Base-by-base conservation (phyloP, 2,329 filamentous ascomycete genomes). In the Xylariomycetidae sp. region DNA sequence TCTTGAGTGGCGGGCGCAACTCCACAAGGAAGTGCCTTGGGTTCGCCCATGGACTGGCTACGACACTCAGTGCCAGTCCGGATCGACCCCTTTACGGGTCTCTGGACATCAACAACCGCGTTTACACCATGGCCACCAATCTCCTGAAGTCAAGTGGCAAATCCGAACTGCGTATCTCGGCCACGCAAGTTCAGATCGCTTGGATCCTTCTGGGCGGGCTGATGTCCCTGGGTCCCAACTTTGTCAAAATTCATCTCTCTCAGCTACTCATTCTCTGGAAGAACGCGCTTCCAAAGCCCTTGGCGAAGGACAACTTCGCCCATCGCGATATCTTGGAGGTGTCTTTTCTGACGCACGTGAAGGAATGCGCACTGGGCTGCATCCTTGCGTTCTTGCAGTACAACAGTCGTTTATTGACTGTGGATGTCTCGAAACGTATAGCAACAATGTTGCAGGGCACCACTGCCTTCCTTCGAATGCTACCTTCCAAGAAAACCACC, bases 151-250 rank as follows among this genome's bases (percentile, higher is more conserved):
- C 84, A 0, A 95, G 88, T 56, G 82, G 88, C 28, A 86, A 87
- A 53, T 92, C 87, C 1, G 90, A 98, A 55, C 68, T 98, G 33
- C 80, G 90, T 18, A 79, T 92, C 22, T 94, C 92, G 6, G 86
- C 86, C 50, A 95, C 88, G 2, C 92, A 98, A 54, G 88, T 98
- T 16, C 92, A 98, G 56, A 89, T 98, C 3, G 92, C 92, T 5
- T 98, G 92, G 90, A 93, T 94, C 29, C 67, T 98, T 37, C 94
- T 98, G 29, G 92, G 93, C 23, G 92, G 93, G 0, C 66, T 98
- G 34, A 96, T 96, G 90, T 88, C 89, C 1, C 72, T 98, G 1
- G 92, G 92, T 0, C 90, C 92, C 4, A 96, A 95, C 58, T 98
- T 98, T 58, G 90, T 96, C 59, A 98, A 98, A 63, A 96, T 96